Base-by-base conservation (phyloP, 441 rosid species). In the Mallotus repandus region DNA sequence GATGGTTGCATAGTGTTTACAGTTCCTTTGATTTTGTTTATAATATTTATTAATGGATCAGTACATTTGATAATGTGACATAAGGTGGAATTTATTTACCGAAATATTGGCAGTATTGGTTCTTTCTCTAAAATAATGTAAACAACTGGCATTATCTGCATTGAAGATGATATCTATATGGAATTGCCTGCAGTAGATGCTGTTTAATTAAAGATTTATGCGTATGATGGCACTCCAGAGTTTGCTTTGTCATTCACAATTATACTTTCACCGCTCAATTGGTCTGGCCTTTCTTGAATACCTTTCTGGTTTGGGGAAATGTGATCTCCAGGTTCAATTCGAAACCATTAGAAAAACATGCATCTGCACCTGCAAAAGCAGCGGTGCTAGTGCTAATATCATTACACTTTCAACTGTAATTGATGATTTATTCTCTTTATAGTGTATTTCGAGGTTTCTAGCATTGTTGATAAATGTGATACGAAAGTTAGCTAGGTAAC, bases 171-270 rank as follows among this genome's bases (percentile, higher is more conserved):
- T 7, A 16, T 50, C 35, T n/a, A n/a, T n/a, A 38, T 38, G 29
- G 13, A 3, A 18, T 15, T 21, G 19, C 61, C 46, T 32, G 21
- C 49, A n/a, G 29, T 12, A 48, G 53, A 43, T 22, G 25, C 55
- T 15, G n/a, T 50, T 49, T 57, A 21, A 53, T 58, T 70, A 15
- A 70, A 16, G 19, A 9, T 45, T 58, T 70, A 21, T 58, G 65
- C 9, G 22, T 29, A 38, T 16, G 41, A 35, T 25, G 16, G 41
- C 43, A 46, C 49, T 38, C 55, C 14, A 25, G 21, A 22, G 9
- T 46, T 70, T 25, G 2, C 15, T 50, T 70, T 35, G 41, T 21
- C 15, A 69, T 56, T 55, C 18, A 6, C 46, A 52, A 49, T 22
- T 25, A 22, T 16, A 22, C 45, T 57, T 70, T 38, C 45, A 45